These are phyloP conservation scores for Paraconiothyrium brasiliense DNA, from an alignment of 2,329 filamentous ascomycete species.

Conservation along the genomic window DNA sequence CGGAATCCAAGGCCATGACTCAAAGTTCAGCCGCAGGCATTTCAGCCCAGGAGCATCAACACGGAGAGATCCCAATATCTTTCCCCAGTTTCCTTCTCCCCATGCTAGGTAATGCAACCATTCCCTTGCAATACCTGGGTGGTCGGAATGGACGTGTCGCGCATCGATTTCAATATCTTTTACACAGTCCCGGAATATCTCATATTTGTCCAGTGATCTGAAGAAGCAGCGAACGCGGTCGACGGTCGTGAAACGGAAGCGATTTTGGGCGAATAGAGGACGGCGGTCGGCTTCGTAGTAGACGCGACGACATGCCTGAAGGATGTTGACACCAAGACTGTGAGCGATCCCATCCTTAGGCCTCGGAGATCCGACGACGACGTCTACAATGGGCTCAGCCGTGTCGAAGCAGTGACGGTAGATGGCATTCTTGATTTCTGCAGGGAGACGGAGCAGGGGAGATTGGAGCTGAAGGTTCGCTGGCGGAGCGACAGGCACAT, in stretches of 20 bases:
- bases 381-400: constrained; percentile 36
- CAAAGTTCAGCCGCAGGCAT: constrained; percentile 47
- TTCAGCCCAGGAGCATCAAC: constrained; percentile 42
- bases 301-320: constrained; percentile 48
- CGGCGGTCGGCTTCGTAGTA: constrained; percentile 45
- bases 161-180: constrained; percentile 50
- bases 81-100: constrained; percentile 29
- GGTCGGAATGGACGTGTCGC: constrained; percentile 37
- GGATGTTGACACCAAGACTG: constrained; percentile 37
- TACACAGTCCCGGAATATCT: constrained; percentile 32
- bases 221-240: constrained; percentile 44
- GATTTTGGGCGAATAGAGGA: constrained; percentile 45
- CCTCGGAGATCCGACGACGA: constrained; percentile 24
- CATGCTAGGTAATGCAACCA: constrained; percentile 50
- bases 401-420: constrained; percentile 39
- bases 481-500: constrained; percentile 22
- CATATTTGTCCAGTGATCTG: constrained; percentile 27
- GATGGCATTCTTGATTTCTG: constrained; percentile 49
- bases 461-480: constrained; percentile 43
- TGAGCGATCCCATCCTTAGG: constrained; percentile 16
- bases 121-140: constrained; percentile 37
- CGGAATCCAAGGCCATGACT: constrained; percentile 43
- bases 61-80: constrained; percentile 33
- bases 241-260: constrained; percentile 49
- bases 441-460: constrained; percentile 41